A percentile compares a stretch with the other conserved stretches of the same genome.
These are phyloP conservation scores for Coriaria nepalensis DNA, from an alignment of 306 rosid species.

Conservation along the genomic window DNA sequence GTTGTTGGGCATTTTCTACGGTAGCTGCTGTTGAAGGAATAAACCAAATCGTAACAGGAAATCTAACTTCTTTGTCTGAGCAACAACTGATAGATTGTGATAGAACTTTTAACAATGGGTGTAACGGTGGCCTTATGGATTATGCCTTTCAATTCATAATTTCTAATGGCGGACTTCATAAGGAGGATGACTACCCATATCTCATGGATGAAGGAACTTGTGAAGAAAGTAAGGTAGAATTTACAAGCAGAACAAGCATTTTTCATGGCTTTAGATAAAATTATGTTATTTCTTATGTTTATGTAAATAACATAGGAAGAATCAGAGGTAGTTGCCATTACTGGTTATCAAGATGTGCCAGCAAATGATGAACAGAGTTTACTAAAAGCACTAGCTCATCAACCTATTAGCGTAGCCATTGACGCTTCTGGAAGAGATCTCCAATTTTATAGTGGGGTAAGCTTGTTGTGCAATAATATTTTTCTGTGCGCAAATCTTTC, in stretches of 20 bases:
- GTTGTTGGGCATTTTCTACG: constrained; percentile 46
- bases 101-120: constrained; percentile 30
- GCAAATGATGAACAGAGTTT: constrained; percentile 58
- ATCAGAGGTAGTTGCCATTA: constrained; percentile 43
- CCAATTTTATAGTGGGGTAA: constrained; percentile 88
- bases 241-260: background rate
- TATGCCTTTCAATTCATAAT: constrained; percentile 30
- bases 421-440: constrained; percentile 80
- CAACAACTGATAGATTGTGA: constrained; percentile 40
- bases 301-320: constrained; percentile 31
- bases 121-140: constrained; percentile 37
- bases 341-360: constrained; percentile 78
- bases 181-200: constrained; percentile 40
- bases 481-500: background rate
- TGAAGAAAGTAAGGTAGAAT: constrained; percentile 50
- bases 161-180: constrained; percentile 26
- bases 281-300: background rate
- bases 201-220: constrained; percentile 83
- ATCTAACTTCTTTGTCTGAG: constrained; percentile 35
- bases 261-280: background rate
- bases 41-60: constrained; percentile 38
- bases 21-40: constrained; percentile 40
- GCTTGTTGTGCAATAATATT: background rate
- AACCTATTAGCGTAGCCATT: constrained; percentile 80
- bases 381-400: constrained; percentile 81